Evolutionary conservation across 129 eudicot species (phyloP), one percentile per base, ranked within the genome.

Genomic region (Mikania micrantha): DNA sequence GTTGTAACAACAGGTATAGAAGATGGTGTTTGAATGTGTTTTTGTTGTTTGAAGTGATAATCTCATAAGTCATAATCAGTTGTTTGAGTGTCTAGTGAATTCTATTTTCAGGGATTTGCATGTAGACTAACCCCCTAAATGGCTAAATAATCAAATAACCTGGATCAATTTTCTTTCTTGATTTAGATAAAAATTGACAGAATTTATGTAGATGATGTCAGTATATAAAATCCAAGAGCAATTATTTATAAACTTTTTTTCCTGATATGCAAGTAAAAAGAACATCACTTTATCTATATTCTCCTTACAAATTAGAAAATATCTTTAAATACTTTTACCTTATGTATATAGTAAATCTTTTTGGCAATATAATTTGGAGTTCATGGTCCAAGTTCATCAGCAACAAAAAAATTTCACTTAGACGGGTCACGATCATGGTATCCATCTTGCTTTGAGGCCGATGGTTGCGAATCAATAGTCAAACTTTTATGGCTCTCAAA

Each of bases 391-490:
- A 63, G 12, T 35, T 36, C 49, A 11, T 36, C 54, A 34, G 11
- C 50, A 52, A 56, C 10, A 25, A 39, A 60, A 73, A 49, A 12
- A 54, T 15, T 4, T 72, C 53, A 72, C 25, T 6, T n/a, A 34
- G 70, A 32, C 5, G 17, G 6, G 10, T 62, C 70, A 64, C 50
- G 24, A 59, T 44, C 63, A 58, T 27, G 70, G 44, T 39, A 44
- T 53, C 12, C n/a, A 3, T 36, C 60, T 60, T 22, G 74, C 2
- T 34, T 40, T 16, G 72, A 60, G n/a, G 88, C 75, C 4, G 74
- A 68, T 38, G 74, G 70, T 48, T 69, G 74, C 50, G 66, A 67
- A 9, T 58, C 72, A 63, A 64, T 64, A 9, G 85, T 71, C 15
- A 69, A 49, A 50, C 79, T 65, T 47, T 49, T 76, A 7, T 0